These are phyloP conservation scores for Favolaschia claudopus DNA, from an alignment of 768 basidiomycete genomes.

Conservation along the genomic window DNA sequence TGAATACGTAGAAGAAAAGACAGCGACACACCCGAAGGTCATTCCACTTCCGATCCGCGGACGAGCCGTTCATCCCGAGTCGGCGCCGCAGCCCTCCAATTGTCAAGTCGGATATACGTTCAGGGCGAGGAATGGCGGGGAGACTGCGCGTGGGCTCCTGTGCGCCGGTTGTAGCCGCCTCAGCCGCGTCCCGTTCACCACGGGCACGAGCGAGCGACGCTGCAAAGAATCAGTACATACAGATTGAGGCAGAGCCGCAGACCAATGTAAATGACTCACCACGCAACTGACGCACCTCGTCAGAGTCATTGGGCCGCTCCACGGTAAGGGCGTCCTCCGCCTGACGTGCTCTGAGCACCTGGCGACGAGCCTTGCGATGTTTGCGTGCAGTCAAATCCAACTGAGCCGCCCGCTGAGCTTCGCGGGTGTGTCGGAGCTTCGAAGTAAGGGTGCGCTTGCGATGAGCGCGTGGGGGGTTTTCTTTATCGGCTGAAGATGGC, in stretches of 20 bases:
- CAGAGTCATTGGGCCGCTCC: neutral
- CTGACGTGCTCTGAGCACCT: neutral
- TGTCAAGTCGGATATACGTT: neutral
- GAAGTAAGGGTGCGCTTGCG: neutral
- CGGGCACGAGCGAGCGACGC: too few species aligned
- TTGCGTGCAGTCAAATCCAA: neutral
- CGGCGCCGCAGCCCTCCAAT: neutral
- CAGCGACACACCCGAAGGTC: neutral
- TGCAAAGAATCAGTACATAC: too few species aligned
- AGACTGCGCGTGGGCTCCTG: neutral
- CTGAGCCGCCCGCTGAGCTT: neutral
- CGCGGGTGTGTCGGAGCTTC: neutral
- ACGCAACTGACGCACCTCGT: conserved; percentile 3
- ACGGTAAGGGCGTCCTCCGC: conserved; percentile 2
- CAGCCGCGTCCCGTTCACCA: too few species aligned
- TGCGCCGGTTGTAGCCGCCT: too few species aligned
- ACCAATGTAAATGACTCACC: too few species aligned
- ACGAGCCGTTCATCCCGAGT: neutral
- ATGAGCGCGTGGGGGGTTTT: neutral
- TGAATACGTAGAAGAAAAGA: too few species aligned
- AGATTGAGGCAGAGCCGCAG: too few species aligned
- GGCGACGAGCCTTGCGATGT: neutral
- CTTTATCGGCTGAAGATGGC: neutral
- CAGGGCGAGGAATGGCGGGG: neutral
- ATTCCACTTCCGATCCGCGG: neutral